Evolutionary conservation across 2,329 filamentous ascomycete species (phyloP).

Genomic region (Trichophyton mentagrophytes): DNA sequence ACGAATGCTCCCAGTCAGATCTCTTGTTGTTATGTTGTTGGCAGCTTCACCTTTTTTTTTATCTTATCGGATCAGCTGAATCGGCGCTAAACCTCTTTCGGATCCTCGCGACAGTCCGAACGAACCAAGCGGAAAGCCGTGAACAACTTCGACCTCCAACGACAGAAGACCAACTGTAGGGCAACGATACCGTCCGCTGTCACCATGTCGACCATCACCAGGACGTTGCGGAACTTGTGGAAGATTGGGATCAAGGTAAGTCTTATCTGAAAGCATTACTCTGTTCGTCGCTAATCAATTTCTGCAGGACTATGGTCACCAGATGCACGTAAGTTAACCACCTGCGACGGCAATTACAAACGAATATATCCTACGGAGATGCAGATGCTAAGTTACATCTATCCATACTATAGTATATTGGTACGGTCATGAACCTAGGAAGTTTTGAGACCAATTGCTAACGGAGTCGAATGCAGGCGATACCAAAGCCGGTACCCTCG

Average conservation of each 20-base stretch:
- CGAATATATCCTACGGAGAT: not conserved
- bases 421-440: slow-evolving; percentile 17
- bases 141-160: slow-evolving; percentile 4
- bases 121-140: not conserved
- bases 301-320: slow-evolving; percentile 70
- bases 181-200: slow-evolving; percentile 12
- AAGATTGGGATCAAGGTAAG: slow-evolving; percentile 75
- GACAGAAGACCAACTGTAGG: slow-evolving; percentile 4
- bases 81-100: slow-evolving; percentile 13
- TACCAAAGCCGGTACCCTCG: slow-evolving; percentile 80
- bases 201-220: slow-evolving; percentile 79
- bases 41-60: not conserved
- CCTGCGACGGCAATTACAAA: not conserved
- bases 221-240: slow-evolving; percentile 78
- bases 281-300: slow-evolving; percentile 27
- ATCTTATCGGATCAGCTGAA: slow-evolving; percentile 7
- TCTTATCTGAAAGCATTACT: slow-evolving; percentile 6
- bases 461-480: slow-evolving; percentile 52
- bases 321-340: slow-evolving; percentile 61
- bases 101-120: not conserved
- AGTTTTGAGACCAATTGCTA: not conserved
- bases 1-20: not conserved
- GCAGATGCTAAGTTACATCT: not conserved
- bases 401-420: slow-evolving; percentile 28
- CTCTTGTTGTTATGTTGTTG: not conserved